Evolutionary conservation across 2,329 filamentous ascomycete genomes (phyloP), one percentile per base, ranked within the genome.

Genomic region (Paracamarosporium sp.): DNA sequence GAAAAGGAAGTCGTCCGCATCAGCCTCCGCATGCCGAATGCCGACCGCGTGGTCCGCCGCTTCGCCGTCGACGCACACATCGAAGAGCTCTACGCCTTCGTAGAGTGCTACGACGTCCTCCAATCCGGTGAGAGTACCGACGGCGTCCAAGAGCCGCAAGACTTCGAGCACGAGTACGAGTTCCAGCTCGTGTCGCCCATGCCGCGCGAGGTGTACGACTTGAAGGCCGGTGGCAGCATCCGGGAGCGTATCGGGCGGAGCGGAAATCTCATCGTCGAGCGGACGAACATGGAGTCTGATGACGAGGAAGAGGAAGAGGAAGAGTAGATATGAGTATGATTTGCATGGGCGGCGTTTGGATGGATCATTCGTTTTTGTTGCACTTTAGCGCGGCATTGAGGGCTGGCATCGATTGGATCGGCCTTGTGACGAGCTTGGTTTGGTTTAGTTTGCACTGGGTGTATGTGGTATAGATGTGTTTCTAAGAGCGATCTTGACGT

Each of bases 41-140:
- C 87, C 0, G 90, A 92, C 47, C 85, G 93, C 40, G 85, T 97
- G 2, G 86, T 96, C 55, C 85, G 94, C 40, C 86, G 86, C 48
- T 98, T 99, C 73, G 76, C 82, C 0, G 81, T 84, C 1, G 81
- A 86, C n/a, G 86, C 90, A 0, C 83, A 85, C 2, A 81, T 98
- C 35, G 94, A 98, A 73, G 93, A 97, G 69, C 79, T 99, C 5
- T 98, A 98, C 76, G 95, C 94, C 0, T 97, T 96, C 78, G 93
- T 98, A 2, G 95, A 99, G 72, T 98, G 94, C 78, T 89, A 93
- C 73, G 88, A 92, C 51, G 66, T 90, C 5, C 67, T 93, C 3
- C 76, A 84, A 33, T 76, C 78, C 1, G 75, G 71, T 22, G 76
- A 75, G 17, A 55, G 58, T 57, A 68, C 65, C 4, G 74, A 77